Conservation (phyloP, 106 monocot genomes). For the Platanthera zijinensis region DNA sequence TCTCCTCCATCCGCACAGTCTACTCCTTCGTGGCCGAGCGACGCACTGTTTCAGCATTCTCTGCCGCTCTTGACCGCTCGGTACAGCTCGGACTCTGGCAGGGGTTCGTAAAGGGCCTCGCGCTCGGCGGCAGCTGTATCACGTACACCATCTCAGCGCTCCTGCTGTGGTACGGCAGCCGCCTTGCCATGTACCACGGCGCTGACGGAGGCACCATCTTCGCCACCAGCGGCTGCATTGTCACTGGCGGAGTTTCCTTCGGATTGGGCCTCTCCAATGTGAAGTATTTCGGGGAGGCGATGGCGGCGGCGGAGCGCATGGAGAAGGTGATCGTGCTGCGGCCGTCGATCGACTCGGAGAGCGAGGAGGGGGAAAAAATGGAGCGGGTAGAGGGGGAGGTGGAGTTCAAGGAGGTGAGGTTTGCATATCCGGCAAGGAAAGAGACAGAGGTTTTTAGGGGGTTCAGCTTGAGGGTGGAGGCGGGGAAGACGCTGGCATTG, state of each 20-base stretch:
- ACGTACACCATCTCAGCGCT: conserved; percentile 78
- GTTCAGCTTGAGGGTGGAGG: conserved; percentile 38
- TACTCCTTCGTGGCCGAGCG: conserved; percentile 72
- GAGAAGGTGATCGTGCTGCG: conserved; percentile 41
- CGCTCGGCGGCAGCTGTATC: conserved; percentile 68
- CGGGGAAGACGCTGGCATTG: conserved; percentile 45
- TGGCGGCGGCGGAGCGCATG: conserved; percentile 58
- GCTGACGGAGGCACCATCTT: conserved; percentile 65
- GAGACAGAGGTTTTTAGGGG: conserved; percentile 20
- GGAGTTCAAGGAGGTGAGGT: conserved; percentile 44
- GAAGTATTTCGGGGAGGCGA: conserved; percentile 77
- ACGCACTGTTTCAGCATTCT: conserved; percentile 48
- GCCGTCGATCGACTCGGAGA: conserved; percentile 71
- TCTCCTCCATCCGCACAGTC: conserved; percentile 67
- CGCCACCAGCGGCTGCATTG: conserved; percentile 40
- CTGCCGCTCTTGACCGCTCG: conserved; percentile 50
- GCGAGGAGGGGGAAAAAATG: conserved; percentile 30
- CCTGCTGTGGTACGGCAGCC: conserved; percentile 72
- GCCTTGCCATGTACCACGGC: conserved; percentile 63
- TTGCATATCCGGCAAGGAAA: conserved; percentile 47
- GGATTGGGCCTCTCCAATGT: conserved; percentile 72
- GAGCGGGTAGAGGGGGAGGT: conserved; percentile 41
- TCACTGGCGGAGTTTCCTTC: conserved; percentile 71
- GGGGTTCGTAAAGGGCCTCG: conserved; percentile 67
- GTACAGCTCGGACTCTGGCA: conserved; percentile 59